Evolutionary conservation across 2,329 filamentous ascomycete genomes (phyloP), one percentile per base, ranked within the genome.

Genomic region (Coniochaeta sp.): DNA sequence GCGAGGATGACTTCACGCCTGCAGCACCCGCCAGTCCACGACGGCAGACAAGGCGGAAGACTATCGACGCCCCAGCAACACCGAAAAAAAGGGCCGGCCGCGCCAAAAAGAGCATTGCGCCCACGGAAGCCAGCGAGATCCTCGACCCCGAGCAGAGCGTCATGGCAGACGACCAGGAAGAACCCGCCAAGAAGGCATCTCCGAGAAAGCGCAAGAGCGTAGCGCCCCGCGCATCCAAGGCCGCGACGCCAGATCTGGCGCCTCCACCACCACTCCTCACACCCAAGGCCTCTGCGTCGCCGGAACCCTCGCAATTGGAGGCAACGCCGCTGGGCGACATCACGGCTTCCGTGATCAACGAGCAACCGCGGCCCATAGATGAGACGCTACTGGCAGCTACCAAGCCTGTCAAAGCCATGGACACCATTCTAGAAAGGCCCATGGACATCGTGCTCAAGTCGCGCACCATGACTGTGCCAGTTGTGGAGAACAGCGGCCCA

Each of bases 361-460:
- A 86, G 64, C 79, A 80, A 61, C 79, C 77, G 38, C 75, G 78
- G 59, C 17, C 54, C 17, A 65, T 74, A 65, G 74, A 81, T 65
- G 72, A 83, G 71, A 78, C 74, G 62, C 75, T 71, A 67, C 62
- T 79, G 62, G 79, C 83, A 32, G 75, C 79, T 1, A 75, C 88
- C 54, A 89, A 89, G 72, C 89, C 89, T 42, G 84, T 93, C 68
- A 90, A 88, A 65, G 81, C 90, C 1, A 86, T 91, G 75, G 85
- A 91, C 66, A 90, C 90, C 0, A 80, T 91, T 61, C 75, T 96
- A 65, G 92, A 96, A 70, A 90, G 86, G 72, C 93, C 93, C 0
- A 93, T 96, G 88, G 93, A 97, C 68, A 96, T 98, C 66, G 87
- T 96, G 56, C 80, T 96, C 61, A 93, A 96, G 74, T 91, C 92